phyloP scores from a whole-genome alignment of 257 asterid species.

The Nicotiana noctiflora region DNA sequence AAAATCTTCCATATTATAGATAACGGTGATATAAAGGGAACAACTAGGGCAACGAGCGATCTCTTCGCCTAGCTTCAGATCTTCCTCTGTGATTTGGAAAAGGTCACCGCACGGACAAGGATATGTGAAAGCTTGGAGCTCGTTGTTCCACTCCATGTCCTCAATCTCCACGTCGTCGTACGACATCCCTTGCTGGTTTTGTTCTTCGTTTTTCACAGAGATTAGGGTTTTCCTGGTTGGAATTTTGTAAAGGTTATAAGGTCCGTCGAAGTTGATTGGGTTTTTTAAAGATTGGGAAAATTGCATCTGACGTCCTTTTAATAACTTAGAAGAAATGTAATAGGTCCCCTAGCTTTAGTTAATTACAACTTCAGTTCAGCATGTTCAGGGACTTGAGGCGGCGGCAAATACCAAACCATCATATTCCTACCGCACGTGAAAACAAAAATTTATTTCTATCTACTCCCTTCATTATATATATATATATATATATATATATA shows the following conservation, averaged over 20 bases:
- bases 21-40: conserved; percentile 75
- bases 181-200: conserved; percentile 45
- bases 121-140: conserved; percentile 66
- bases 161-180: conserved; percentile 97
- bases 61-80: conserved; percentile 76
- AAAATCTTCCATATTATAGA: conserved; percentile 78
- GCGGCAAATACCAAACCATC: no score
- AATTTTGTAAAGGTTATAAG: background rate
- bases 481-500: no score
- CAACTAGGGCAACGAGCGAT: conserved; percentile 95
- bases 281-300: background rate
- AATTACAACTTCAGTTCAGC: no score
- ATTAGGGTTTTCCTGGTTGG: background rate
- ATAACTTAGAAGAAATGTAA: no score
- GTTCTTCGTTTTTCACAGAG: background rate
- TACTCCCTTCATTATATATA: no score
- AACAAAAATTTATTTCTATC: no score
- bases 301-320: background rate
- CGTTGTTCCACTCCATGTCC: conserved; percentile 96
- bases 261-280: background rate
- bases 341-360: no score
- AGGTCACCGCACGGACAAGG: conserved; percentile 98
- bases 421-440: no score
- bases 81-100: conserved; percentile 81
- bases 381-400: no score